Base-by-base conservation (phyloP, 2,329 filamentous ascomycete species). In the Aspergillus versicolor region DNA sequence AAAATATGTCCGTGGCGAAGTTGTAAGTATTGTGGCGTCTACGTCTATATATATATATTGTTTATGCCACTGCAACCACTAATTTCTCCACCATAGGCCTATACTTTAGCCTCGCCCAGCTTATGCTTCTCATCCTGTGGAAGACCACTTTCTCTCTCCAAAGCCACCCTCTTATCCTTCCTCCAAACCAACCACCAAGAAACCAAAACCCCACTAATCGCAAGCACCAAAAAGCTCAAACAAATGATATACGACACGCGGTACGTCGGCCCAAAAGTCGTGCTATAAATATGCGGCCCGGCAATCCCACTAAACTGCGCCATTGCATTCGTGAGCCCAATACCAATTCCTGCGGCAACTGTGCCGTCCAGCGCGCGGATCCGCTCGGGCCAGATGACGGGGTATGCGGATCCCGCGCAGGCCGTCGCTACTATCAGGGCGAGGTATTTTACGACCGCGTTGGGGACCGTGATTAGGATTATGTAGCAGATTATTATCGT, bases 381-480 rank as follows among this genome's bases (percentile, higher is more conserved):
- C 1, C 75, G 71, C 59, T 78, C 76, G 7, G 75, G 75, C 75
- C 75, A 78, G 60, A 78, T 78, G 41, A 77, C 72, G 0, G 75
- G 75, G 56, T 76, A 78, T 5, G 74, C 74, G 5, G 73, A 77
- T 3, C 74, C 73, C 1, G 75, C 71, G 51, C 73, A 77, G 65
- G 65, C 59, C 0, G 62, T 65, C 4, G 65, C 73, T 5, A 77
- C 65, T 21, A 76, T 70, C 22, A 76, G 58, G 38, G 66, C 71
- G 8, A 75, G 52, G 48, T 76, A 76, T 54, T 73, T 73, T 34
- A 74, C 73, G 2, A 71, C 56, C 0, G 67, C 57, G 59, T 72
- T 74, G 2, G 45, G 42, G 3, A 75, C 70, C 0, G 70, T 74
- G 32, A 74, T 72, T 4, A 76, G 64, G 24, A 76, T 67, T 17